Evolutionary conservation across 148 eudicot genomes (phyloP).

Genomic region (Bassia scoparia): DNA sequence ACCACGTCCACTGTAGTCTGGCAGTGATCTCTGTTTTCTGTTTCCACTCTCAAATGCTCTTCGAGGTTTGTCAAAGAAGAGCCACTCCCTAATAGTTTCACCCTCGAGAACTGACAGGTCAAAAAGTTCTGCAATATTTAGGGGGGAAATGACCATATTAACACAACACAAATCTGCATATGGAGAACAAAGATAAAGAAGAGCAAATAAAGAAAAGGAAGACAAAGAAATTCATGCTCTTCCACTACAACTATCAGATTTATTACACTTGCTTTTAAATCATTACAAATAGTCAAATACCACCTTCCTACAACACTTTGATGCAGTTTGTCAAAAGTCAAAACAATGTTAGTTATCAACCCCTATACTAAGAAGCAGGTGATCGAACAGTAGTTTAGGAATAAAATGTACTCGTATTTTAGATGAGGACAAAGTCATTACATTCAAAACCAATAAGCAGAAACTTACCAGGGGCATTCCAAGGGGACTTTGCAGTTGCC

Average conservation of each 20-base stretch:
- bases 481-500: conserved; percentile 92
- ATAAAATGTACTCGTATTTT: no score
- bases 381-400: not conserved
- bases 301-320: not conserved
- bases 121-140: conserved; percentile 68
- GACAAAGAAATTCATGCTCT: not conserved
- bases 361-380: not conserved
- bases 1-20: conserved; percentile 96
- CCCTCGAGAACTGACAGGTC: conserved; percentile 77
- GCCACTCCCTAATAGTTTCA: conserved; percentile 94
- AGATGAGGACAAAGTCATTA: not conserved
- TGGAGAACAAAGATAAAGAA: not conserved
- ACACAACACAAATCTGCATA: not conserved
- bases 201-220: not conserved
- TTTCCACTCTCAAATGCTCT: conserved; percentile 98
- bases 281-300: no score
- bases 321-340: not conserved
- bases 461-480: conserved; percentile 89
- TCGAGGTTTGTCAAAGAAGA: conserved; percentile 95
- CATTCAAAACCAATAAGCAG: not conserved
- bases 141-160: not conserved
- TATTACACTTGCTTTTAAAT: no score
- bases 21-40: conserved; percentile 88
- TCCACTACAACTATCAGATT: not conserved
- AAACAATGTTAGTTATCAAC: not conserved